Evolutionary conservation across 768 basidiomycete species (phyloP).

Genomic region (Collybiopsis luxurians): DNA sequence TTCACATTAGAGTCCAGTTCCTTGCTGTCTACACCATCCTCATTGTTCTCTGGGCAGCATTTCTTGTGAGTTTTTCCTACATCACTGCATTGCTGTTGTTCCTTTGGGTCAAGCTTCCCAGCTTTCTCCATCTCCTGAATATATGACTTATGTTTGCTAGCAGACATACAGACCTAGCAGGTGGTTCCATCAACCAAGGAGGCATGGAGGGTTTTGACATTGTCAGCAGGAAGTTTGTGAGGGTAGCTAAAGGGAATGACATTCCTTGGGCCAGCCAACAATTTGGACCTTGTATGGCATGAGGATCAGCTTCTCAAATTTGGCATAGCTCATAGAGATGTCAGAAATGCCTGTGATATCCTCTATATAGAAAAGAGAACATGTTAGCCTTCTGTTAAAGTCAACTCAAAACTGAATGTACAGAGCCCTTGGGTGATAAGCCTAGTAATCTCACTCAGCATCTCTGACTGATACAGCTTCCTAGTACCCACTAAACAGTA

Average conservation of each 20-base stretch:
- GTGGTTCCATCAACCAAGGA: not conserved
- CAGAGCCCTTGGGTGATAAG: not conserved
- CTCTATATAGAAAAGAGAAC: not conserved
- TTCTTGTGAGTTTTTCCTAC: too few species aligned
- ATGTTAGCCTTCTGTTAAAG: not conserved
- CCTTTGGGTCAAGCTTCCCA: too few species aligned
- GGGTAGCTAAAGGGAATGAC: not conserved
- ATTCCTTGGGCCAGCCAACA: not conserved
- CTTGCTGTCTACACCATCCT: too few species aligned
- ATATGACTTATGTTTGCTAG: not conserved
- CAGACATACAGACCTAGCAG: not conserved
- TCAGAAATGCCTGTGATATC: not conserved
- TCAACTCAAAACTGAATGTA: not conserved
- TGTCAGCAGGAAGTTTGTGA: not conserved
- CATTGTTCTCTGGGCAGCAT: too few species aligned
- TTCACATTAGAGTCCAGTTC: too few species aligned
- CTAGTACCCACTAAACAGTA: not conserved
- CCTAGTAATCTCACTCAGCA: not conserved
- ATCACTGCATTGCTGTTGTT: too few species aligned
- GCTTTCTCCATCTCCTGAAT: too few species aligned
- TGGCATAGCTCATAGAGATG: not conserved
- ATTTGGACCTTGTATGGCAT: not conserved
- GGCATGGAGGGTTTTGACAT: not conserved
- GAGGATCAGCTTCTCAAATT: not conserved
- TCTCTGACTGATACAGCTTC: not conserved